Base-by-base conservation (phyloP, 352 stramenopile genomes). In the Phytopythium vexans region DNA sequence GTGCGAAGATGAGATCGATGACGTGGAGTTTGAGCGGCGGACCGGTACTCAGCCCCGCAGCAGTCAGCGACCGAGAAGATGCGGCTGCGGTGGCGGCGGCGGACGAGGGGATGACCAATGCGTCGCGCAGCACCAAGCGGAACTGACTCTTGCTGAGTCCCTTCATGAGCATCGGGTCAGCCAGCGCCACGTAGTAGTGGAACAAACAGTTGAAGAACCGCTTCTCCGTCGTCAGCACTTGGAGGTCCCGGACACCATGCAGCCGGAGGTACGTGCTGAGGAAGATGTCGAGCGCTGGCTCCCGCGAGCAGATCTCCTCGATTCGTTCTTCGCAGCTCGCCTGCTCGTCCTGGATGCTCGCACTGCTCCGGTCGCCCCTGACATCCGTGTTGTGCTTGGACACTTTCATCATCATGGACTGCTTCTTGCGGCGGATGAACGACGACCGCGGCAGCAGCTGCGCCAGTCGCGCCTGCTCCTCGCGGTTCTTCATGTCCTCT, bases 101-200 rank as follows among this genome's bases (percentile, higher is more conserved):
- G 35, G 54, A 39, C 1, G 58, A 63, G 35, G 68, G 62, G 35
- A 81, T 66, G 32, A 85, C 60, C 27, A 56, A 64, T 35, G 77
- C 77, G 49, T 88, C 77, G 8, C 74, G 67, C 21, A 88, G 36
- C 11, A 88, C 58, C 10, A 66, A 64, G 12, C 77, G 77, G 47
- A 88, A 88, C 72, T 86, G 77, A 34, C 72, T 74, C 50, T 88
- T 88, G 54, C 74, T 88, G 49, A 88, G 67, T 0, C 71, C 72
- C 9, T 58, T 58, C n/a, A 60, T 62, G 32, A 71, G 46, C 6
- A 84, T 49, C 2, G 77, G 77, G 51, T 88, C 77, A 6, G 77
- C 60, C 0, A 84, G 60, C 9, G 74, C 72, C 33, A 84, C 61
- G 54, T 86, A 88, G 66, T 84, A 88, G 52, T 88, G 72, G 39